phyloP scores from a whole-genome alignment of 2,329 filamentous ascomycete genomes.

The Pseudocercospora eumusae region DNA sequence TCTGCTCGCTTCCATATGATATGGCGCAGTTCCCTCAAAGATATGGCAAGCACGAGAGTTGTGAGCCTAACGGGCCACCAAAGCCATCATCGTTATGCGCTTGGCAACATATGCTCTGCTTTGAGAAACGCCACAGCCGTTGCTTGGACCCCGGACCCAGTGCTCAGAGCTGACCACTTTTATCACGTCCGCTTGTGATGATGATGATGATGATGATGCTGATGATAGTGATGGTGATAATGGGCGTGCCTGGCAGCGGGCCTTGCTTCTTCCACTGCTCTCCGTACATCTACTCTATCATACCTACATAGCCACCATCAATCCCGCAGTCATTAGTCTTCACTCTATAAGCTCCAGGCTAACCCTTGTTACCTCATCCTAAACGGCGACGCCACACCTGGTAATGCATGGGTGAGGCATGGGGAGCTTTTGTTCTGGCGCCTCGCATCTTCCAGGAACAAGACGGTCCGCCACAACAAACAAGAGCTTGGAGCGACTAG shows the following conservation, averaged over 20 bases:
- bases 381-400: slow-evolving; percentile 8
- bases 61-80: slow-evolving; percentile 1
- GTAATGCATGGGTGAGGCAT: slow-evolving; percentile 7
- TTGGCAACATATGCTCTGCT: neutral
- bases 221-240: too few species aligned
- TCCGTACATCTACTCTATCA: too few species aligned
- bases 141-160: neutral
- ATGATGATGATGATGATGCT: too few species aligned
- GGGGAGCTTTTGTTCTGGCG: neutral
- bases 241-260: neutral
- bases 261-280: neutral
- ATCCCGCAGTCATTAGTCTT: slow-evolving; percentile 8
- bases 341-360: slow-evolving; percentile 8
- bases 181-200: neutral
- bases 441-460: slow-evolving; percentile 5
- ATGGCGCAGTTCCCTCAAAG: neutral
- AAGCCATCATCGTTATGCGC: neutral
- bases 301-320: too few species aligned
- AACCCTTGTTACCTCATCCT: slow-evolving; percentile 1
- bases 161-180: neutral
- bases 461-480: neutral
- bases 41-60: neutral
- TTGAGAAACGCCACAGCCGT: neutral
- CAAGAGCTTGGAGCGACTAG: too few species aligned
- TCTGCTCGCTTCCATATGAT: neutral